phyloP scores from a whole-genome alignment of 805 yeast genomes.

The Candida chauliodis region DNA sequence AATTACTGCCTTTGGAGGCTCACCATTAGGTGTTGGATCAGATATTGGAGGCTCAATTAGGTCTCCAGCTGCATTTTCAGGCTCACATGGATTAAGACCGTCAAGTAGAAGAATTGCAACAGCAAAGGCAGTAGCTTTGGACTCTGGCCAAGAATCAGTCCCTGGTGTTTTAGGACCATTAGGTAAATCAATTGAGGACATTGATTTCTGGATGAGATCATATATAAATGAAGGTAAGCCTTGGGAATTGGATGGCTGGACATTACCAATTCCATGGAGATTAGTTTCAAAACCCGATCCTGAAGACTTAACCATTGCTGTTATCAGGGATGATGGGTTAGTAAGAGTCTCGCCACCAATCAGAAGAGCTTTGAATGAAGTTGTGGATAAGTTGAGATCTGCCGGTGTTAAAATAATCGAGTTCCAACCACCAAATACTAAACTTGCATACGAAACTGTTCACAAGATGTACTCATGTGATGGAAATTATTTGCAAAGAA shows the following conservation, averaged over 20 bases:
- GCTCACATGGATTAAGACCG: conserved; percentile 42
- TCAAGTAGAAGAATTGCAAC: conserved; percentile 28
- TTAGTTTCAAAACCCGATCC: conserved; percentile 40
- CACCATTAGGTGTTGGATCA: conserved; percentile 37
- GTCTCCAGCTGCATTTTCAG: conserved; percentile 42
- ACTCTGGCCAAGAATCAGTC: conserved; percentile 61
- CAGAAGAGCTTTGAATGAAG: conserved; percentile 50
- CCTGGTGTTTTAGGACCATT: conserved; percentile 68
- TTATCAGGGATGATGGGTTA: conserved; percentile 60
- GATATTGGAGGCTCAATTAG: conserved; percentile 46
- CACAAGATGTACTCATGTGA: conserved; percentile 58
- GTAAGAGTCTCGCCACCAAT: conserved; percentile 70
- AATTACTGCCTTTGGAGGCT: conserved; percentile 39
- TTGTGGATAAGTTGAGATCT: conserved; percentile 49
- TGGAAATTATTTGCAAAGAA: conserved; percentile 59
- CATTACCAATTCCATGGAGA: conserved; percentile 53
- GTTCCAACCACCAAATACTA: conserved; percentile 55
- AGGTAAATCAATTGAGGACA: conserved; percentile 60
- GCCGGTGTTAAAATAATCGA: conserved; percentile 59
- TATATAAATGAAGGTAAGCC: conserved; percentile 64
- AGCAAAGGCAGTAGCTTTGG: conserved; percentile 46
- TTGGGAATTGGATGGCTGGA: conserved; percentile 50
- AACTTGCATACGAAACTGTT: conserved; percentile 59
- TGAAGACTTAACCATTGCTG: conserved; percentile 51
- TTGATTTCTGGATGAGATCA: conserved; percentile 63